Conservation (phyloP, 83 land plant genomes). For the Picea engelmannii region DNA sequence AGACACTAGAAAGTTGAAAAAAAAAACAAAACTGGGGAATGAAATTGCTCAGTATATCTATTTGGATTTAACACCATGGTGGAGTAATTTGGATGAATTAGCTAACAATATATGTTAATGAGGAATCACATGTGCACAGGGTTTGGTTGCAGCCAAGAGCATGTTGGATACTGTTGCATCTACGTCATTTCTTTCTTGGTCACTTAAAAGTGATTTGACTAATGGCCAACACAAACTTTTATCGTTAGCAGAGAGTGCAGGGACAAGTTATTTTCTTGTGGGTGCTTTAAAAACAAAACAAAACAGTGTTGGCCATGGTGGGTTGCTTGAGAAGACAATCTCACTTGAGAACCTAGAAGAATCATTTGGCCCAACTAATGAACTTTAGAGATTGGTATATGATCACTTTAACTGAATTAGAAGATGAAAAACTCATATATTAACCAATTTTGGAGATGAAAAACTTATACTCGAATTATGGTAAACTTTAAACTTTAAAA, state of each 20-base stretch:
- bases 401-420: constrained; percentile 67
- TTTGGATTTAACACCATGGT: too few relatives aligned
- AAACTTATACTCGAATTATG: too few relatives aligned
- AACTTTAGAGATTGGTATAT: constrained; percentile 71
- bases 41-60: too few relatives aligned
- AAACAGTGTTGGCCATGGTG: constrained; percentile 55
- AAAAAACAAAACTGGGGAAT: too few relatives aligned
- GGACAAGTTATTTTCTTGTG: constrained; percentile 36
- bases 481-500: too few relatives aligned
- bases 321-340: constrained; percentile 72
- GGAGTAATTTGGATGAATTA: too few relatives aligned
- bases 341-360: constrained; percentile 69
- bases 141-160: too few relatives aligned
- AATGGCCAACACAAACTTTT: constrained; percentile 86
- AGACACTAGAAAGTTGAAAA: too few relatives aligned
- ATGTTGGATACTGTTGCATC: constrained; percentile 68
- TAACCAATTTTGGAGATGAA: too few relatives aligned
- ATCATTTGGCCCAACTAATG: constrained; percentile 92
- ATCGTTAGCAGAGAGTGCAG: constrained; percentile 68
- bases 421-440: too few relatives aligned
- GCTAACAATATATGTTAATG: too few relatives aligned
- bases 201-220: constrained; percentile 73
- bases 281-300: constrained; percentile 39
- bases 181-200: constrained; percentile 68
- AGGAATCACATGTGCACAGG: too few relatives aligned